phyloP scores from a whole-genome alignment of 495 filamentous ascomycete genomes.

The Tuber aestivum region DNA sequence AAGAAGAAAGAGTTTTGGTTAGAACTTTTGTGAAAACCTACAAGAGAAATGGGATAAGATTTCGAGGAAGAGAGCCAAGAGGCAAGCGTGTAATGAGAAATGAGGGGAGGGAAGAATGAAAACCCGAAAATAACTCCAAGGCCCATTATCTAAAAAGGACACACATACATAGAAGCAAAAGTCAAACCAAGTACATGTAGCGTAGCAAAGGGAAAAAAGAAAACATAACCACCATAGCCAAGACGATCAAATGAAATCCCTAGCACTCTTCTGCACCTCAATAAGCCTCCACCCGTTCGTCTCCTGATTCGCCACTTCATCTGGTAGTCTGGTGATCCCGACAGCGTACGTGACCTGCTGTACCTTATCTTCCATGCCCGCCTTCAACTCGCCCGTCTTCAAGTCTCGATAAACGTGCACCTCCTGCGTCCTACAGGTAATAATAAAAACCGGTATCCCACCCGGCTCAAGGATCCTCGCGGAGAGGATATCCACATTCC shows the following conservation, averaged over 20 bases:
- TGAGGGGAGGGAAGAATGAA: neutral
- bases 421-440: slow-evolving; percentile 94
- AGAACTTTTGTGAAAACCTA: neutral
- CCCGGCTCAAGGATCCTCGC: slow-evolving; percentile 93
- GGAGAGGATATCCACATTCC: slow-evolving; percentile 81
- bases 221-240: neutral
- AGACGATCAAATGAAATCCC: slow-evolving; percentile 74
- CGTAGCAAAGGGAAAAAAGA: slow-evolving; percentile 7
- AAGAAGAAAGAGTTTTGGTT: neutral
- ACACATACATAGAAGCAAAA: neutral
- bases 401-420: slow-evolving; percentile 91
- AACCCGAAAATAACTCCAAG: neutral
- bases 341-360: slow-evolving; percentile 98
- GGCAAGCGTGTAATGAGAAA: neutral
- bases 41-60: neutral
- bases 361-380: slow-evolving; percentile 98
- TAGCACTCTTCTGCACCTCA: slow-evolving; percentile 95
- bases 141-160: neutral
- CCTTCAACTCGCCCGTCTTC: slow-evolving; percentile 80
- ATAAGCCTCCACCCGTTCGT: slow-evolving; percentile 94
- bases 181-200: neutral
- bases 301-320: slow-evolving; percentile 94
- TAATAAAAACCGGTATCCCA: slow-evolving; percentile 93
- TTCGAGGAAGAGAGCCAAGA: neutral
- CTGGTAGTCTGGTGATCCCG: slow-evolving; percentile 82